Conservation (phyloP, 1,139 yeast genomes). For the Cylindricascospora bacillispora region DNA sequence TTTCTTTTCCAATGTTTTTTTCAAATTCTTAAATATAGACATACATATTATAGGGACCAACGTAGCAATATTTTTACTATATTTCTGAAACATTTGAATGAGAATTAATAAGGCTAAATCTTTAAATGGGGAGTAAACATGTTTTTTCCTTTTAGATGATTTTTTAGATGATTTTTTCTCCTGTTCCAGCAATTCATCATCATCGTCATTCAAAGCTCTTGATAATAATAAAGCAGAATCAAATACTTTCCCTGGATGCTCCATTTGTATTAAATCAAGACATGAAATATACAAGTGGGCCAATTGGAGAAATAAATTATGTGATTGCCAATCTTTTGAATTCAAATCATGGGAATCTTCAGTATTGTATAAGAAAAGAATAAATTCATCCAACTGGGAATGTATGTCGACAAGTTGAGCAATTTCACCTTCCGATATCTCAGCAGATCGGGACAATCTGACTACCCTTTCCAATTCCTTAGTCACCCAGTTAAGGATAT, state of each 20-base stretch:
- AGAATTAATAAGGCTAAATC: conserved; percentile 15
- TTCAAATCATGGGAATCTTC: conserved; percentile 4
- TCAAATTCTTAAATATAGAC: conserved; percentile 23
- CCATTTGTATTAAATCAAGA: conserved; percentile 9
- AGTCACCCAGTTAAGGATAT: no score
- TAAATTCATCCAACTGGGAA: conserved; percentile 7
- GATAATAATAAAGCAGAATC: conserved; percentile 19
- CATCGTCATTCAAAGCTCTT: conserved; percentile 16
- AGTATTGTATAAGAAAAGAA: conserved; percentile 8
- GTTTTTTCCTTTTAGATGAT: conserved; percentile 9
- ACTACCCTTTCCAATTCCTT: no score
- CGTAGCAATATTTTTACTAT: conserved; percentile 25
- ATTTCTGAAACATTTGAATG: conserved; percentile 22
- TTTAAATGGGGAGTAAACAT: conserved; percentile 16
- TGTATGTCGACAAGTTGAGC: conserved; percentile 5
- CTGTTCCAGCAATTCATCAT: conserved; percentile 4
- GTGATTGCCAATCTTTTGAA: background rate
- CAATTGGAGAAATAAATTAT: conserved; percentile 6
- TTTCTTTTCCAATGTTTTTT: conserved; percentile 20
- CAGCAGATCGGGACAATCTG: no score
- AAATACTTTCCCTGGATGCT: conserved; percentile 14
- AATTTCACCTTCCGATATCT: no score
- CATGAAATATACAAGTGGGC: conserved; percentile 15
- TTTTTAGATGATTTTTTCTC: conserved; percentile 12
- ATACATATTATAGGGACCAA: conserved; percentile 23